phyloP scores from a whole-genome alignment of 371 early-diverging fungal species.

The Mortierella sp. region DNA sequence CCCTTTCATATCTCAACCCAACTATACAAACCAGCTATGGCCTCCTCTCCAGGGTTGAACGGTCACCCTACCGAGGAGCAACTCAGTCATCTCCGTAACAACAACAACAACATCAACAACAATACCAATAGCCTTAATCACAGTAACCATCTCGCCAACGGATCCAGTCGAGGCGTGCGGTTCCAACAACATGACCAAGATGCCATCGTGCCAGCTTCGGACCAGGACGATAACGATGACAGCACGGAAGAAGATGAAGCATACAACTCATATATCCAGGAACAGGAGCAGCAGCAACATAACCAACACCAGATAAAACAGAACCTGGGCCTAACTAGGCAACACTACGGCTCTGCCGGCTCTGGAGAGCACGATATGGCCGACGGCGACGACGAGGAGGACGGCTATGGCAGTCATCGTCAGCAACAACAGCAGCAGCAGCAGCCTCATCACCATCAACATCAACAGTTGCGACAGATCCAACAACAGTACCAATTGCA shows the following conservation, averaged over 20 bases:
- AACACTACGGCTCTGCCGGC: constrained; percentile 23
- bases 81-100: constrained; percentile 5
- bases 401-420: constrained; percentile 4
- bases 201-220: constrained; percentile 54
- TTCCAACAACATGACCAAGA: constrained; percentile 42
- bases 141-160: constrained; percentile 14
- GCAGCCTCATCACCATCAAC: constrained; percentile 42
- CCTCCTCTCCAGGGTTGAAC: constrained; percentile 28
- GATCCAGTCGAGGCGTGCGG: constrained; percentile 18
- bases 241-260: constrained; percentile 54
- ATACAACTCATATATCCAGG: constrained; percentile 43
- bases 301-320: constrained; percentile 23
- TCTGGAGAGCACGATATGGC: constrained; percentile 6
- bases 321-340: not conserved
- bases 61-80: constrained; percentile 8
- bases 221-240: constrained; percentile 30
- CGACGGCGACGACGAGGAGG: constrained; percentile 5
- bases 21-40: constrained; percentile 20
- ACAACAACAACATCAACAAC: constrained; percentile 1
- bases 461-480: constrained; percentile 46
- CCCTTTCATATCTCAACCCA: not conserved
- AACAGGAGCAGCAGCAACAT: constrained; percentile 38
- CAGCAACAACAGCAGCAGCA: constrained; percentile 27
- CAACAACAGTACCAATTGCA: constrained; percentile 50
- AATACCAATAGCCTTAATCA: constrained; percentile 4